phyloP scores from a whole-genome alignment of 1,139 yeast genomes.

The Candida sanyaensis region DNA sequence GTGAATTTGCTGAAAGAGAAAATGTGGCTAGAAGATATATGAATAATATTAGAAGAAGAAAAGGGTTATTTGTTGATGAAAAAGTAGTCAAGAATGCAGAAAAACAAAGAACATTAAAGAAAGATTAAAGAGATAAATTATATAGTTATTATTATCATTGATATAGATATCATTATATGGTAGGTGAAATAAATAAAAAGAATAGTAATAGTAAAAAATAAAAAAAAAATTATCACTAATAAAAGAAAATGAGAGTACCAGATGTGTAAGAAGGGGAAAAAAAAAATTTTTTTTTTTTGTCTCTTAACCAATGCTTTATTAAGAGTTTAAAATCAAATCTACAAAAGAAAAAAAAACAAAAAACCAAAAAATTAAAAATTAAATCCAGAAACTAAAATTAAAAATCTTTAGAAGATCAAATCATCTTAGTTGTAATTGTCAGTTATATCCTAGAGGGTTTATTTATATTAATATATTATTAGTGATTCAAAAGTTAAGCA shows the following conservation, averaged over 20 bases:
- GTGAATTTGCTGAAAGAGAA: constrained; percentile 90
- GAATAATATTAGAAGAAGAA: constrained; percentile 78
- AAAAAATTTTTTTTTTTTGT: no score
- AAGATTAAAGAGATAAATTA: constrained; percentile 29
- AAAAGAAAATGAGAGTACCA: background rate
- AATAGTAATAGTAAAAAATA: no score
- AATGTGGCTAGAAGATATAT: constrained; percentile 86
- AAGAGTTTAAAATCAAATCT: background rate
- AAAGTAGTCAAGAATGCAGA: constrained; percentile 91
- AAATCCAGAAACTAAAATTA: background rate
- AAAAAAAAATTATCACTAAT: background rate
- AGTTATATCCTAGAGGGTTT: background rate
- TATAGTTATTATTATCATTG: no score
- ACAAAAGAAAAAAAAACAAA: background rate
- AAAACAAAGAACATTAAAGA: constrained; percentile 84
- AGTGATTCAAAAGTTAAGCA: no score
- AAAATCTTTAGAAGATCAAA: background rate
- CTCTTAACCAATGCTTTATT: constrained; percentile 1
- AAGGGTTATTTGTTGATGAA: constrained; percentile 88
- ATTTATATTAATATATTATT: no score
- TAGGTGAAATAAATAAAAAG: no score
- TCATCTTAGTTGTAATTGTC: background rate
- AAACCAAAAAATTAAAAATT: no score
- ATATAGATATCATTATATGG: no score
- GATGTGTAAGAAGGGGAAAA: background rate